Evolutionary conservation across 805 yeast genomes (phyloP).

Genomic region (Candida cerambycidarum): DNA sequence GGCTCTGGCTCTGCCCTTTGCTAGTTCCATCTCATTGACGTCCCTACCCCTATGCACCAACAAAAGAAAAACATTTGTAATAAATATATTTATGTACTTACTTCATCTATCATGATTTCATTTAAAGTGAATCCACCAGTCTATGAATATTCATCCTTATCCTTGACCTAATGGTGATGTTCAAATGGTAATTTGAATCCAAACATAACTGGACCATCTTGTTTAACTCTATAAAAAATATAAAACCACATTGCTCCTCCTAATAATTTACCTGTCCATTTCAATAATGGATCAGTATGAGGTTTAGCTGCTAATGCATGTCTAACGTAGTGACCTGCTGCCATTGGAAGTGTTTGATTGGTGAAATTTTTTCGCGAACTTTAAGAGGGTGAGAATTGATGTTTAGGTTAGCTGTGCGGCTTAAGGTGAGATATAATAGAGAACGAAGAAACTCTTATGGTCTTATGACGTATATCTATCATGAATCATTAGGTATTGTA

Average conservation of each 20-base stretch:
- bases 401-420: neutral
- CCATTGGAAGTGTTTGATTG: constrained; percentile 27
- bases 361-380: constrained; percentile 3
- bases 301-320: constrained; percentile 69
- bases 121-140: neutral
- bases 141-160: neutral
- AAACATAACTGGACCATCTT: constrained; percentile 64
- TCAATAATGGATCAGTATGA: constrained; percentile 57
- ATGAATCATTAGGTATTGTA: constrained; percentile 3
- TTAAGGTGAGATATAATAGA: neutral
- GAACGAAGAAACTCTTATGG: too few species aligned
- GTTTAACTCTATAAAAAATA: constrained; percentile 76
- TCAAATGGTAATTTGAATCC: constrained; percentile 43
- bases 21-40: too few species aligned
- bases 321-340: constrained; percentile 41
- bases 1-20: too few species aligned
- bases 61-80: too few species aligned
- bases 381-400: too few species aligned
- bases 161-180: constrained; percentile 24
- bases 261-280: constrained; percentile 60
- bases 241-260: constrained; percentile 93
- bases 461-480: constrained; percentile 5
- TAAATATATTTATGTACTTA: constrained; percentile 3
- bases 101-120: neutral
- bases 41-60: too few species aligned